phyloP scores from a whole-genome alignment of 306 rosid species.

The Prinsepia uniflora region DNA sequence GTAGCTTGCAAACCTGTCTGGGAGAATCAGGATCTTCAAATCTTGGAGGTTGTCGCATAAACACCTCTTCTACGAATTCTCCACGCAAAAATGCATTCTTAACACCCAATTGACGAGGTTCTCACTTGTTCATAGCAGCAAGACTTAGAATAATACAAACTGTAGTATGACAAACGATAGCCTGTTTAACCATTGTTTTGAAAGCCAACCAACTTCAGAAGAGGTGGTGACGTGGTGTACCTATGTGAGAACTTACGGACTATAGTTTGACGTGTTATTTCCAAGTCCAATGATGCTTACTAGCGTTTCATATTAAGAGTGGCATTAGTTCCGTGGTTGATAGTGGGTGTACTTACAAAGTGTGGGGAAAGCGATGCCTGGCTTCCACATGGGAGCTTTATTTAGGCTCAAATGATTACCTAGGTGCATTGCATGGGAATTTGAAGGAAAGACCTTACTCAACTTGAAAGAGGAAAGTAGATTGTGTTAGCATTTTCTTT shows the following conservation, averaged over 20 bases:
- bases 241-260: background rate
- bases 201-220: background rate
- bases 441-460: background rate
- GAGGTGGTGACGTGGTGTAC: background rate
- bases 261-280: background rate
- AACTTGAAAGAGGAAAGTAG: background rate
- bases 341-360: background rate
- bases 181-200: background rate
- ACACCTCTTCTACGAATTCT: too few relatives aligned
- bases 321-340: background rate
- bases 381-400: background rate
- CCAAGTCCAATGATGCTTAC: background rate
- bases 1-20: too few relatives aligned
- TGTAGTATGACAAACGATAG: too few relatives aligned
- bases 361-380: slow-evolving; percentile 4
- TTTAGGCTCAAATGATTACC: background rate
- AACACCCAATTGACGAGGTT: too few relatives aligned
- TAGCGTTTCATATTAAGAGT: background rate
- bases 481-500: background rate
- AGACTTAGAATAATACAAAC: too few relatives aligned
- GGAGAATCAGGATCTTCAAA: too few relatives aligned
- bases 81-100: too few relatives aligned
- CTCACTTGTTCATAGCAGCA: too few relatives aligned
- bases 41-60: too few relatives aligned
- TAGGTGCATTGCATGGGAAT: background rate